These are phyloP conservation scores for Jaltomata sinuosa DNA, from an alignment of 257 asterid genomes.

Conservation along the genomic window DNA sequence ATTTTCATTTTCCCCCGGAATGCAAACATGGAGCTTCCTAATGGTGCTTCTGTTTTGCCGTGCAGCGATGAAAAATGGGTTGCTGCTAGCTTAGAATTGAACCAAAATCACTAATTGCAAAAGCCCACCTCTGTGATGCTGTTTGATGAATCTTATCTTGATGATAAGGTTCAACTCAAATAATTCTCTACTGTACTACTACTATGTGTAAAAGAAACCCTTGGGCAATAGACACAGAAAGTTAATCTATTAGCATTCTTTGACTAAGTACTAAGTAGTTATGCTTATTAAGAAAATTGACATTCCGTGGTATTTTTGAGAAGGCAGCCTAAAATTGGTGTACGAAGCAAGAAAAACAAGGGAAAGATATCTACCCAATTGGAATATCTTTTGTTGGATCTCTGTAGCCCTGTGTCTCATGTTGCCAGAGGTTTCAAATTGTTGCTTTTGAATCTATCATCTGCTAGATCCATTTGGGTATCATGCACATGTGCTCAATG, in stretches of 20 bases:
- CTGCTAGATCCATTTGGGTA: background rate
- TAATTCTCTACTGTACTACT: background rate
- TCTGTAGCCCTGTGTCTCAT: background rate
- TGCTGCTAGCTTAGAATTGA: conserved; percentile 15
- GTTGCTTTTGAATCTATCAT: background rate
- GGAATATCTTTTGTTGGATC: background rate
- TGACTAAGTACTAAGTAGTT: background rate
- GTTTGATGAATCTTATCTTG: background rate
- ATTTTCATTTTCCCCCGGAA: conserved; percentile 29
- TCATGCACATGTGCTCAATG: background rate
- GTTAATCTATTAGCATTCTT: background rate
- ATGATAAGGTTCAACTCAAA: background rate
- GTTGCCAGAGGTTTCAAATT: background rate
- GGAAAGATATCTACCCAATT: background rate
- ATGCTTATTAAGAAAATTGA: background rate
- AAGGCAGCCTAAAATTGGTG: background rate
- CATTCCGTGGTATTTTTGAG: background rate
- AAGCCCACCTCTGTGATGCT: background rate
- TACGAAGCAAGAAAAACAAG: background rate
- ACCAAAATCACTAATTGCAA: background rate
- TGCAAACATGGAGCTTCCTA: conserved; percentile 21
- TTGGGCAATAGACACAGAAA: background rate
- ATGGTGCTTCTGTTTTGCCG: conserved; percentile 24
- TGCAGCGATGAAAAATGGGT: conserved; percentile 40
- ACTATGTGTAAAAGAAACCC: background rate